Evolutionary conservation across 192 early-diverging fungal genomes (phyloP).

Genomic region (Entomortierella beljakovae): DNA sequence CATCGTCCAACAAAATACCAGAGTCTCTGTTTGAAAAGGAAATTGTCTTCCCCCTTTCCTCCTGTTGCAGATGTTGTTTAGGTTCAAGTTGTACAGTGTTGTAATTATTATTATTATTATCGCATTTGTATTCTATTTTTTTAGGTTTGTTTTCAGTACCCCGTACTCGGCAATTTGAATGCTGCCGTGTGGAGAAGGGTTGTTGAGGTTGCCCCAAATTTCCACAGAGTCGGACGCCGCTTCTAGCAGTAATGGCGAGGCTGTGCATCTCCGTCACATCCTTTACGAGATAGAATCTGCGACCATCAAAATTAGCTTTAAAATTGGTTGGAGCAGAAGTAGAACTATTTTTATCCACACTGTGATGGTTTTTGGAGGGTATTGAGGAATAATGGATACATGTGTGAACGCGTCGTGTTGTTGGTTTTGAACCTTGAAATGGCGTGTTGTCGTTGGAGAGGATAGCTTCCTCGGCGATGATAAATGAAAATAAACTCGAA

Average conservation of each 20-base stretch:
- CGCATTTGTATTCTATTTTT: too few species aligned
- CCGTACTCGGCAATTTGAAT: neutral
- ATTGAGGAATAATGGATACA: slow-evolving; percentile 11
- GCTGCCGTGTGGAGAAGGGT: slow-evolving; percentile 2
- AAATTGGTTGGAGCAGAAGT: neutral
- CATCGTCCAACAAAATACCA: neutral
- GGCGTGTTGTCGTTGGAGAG: neutral
- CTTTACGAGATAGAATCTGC: slow-evolving; percentile 33
- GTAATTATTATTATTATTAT: neutral
- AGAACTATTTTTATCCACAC: neutral
- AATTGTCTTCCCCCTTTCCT: neutral
- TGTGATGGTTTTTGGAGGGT: neutral
- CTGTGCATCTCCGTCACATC: slow-evolving; percentile 48
- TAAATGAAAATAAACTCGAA: slow-evolving; percentile 1
- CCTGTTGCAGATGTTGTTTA: neutral
- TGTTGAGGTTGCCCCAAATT: slow-evolving; percentile 11
- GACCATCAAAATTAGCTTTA: neutral
- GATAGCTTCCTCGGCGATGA: slow-evolving; percentile 18
- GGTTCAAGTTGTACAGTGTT: neutral
- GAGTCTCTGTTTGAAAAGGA: neutral
- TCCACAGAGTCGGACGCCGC: neutral
- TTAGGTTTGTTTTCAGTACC: neutral
- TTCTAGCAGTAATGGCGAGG: slow-evolving; percentile 25
- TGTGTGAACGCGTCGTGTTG: slow-evolving; percentile 9
- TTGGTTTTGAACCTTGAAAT: neutral